Evolutionary conservation across 108 stramenopile genomes (phyloP).

Genomic region (Epipyxis sp.): DNA sequence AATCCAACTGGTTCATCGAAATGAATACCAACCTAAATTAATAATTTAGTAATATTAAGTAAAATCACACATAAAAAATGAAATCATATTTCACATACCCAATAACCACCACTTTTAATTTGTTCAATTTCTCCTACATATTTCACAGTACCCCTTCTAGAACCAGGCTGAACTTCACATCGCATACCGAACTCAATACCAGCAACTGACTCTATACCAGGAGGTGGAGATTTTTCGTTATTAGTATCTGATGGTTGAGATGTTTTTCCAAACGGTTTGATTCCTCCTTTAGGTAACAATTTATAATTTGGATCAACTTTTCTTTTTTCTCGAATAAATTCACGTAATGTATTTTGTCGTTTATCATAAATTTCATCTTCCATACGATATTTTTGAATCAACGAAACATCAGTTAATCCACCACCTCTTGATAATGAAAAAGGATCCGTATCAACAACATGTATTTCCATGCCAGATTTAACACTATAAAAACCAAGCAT

Average conservation of each 20-base stretch:
- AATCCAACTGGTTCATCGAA: slow-evolving; percentile 85
- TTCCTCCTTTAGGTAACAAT: slow-evolving; percentile 49
- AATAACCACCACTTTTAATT: slow-evolving; percentile 61
- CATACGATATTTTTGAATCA: slow-evolving; percentile 87
- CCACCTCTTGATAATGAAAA: slow-evolving; percentile 70
- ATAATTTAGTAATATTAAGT: too few species aligned
- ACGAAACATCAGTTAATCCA: slow-evolving; percentile 76
- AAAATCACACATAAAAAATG: too few species aligned
- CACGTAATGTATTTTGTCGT: slow-evolving; percentile 79
- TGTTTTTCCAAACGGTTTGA: background rate
- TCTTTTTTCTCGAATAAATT: slow-evolving; percentile 78
- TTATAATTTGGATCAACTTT: slow-evolving; percentile 75
- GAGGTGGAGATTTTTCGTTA: background rate
- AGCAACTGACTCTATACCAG: slow-evolving; percentile 43
- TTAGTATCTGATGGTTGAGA: background rate
- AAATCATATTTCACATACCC: too few species aligned
- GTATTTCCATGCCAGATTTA: slow-evolving; percentile 72
- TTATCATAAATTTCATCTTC: slow-evolving; percentile 89
- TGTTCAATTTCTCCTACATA: slow-evolving; percentile 74
- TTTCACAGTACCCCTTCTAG: slow-evolving; percentile 71
- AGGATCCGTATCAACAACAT: slow-evolving; percentile 85
- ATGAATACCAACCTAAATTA: slow-evolving; percentile 63
- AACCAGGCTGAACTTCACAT: slow-evolving; percentile 87
- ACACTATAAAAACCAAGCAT: slow-evolving; percentile 86
- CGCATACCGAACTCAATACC: slow-evolving; percentile 66